phyloP scores from a whole-genome alignment of 352 stramenopile species.

The Stephanocyclus meneghinianus region DNA sequence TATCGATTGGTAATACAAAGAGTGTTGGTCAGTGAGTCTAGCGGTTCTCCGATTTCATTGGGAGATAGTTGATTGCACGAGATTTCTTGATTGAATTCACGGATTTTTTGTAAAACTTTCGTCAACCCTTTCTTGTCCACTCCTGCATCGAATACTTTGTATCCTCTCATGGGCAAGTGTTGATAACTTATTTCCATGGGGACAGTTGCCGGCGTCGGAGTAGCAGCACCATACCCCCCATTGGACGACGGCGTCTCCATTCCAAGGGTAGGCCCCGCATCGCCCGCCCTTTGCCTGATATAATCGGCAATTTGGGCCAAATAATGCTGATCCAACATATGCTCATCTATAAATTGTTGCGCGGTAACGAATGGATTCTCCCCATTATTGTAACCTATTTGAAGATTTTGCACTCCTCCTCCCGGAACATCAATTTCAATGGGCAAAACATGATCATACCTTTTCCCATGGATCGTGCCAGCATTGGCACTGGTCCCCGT shows the following conservation, averaged over 20 bases:
- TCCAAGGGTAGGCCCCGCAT: conserved; percentile 82
- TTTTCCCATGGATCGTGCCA: conserved; percentile 89
- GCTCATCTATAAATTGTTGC: conserved; percentile 94
- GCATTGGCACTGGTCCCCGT: conserved; percentile 69
- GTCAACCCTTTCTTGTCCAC: conserved; percentile 77
- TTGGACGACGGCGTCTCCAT: conserved; percentile 6
- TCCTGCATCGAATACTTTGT: conserved; percentile 91
- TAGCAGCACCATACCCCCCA: conserved; percentile 56
- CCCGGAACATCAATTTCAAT: conserved; percentile 93
- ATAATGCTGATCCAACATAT: conserved; percentile 92
- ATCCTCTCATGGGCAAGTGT: conserved; percentile 83
- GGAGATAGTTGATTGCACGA: conserved; percentile 36
- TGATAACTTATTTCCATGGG: conserved; percentile 33
- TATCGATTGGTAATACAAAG: conserved; percentile 84
- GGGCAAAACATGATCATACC: conserved; percentile 94
- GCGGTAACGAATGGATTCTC: conserved; percentile 95
- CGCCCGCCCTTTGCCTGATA: conserved; percentile 89
- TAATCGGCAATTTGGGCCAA: conserved; percentile 93
- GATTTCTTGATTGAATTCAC: conserved; percentile 86
- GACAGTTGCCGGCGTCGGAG: conserved; percentile 17
- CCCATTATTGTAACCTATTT: conserved; percentile 97
- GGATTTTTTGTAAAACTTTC: conserved; percentile 89
- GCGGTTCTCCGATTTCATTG: conserved; percentile 35
- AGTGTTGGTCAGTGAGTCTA: conserved; percentile 65
- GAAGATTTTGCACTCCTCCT: conserved; percentile 89